A percentile compares a stretch with the other conserved stretches of the same genome.
These are phyloP conservation scores for Pichia gijzeniarum DNA, from an alignment of 805 yeast species.

Conservation along the genomic window DNA sequence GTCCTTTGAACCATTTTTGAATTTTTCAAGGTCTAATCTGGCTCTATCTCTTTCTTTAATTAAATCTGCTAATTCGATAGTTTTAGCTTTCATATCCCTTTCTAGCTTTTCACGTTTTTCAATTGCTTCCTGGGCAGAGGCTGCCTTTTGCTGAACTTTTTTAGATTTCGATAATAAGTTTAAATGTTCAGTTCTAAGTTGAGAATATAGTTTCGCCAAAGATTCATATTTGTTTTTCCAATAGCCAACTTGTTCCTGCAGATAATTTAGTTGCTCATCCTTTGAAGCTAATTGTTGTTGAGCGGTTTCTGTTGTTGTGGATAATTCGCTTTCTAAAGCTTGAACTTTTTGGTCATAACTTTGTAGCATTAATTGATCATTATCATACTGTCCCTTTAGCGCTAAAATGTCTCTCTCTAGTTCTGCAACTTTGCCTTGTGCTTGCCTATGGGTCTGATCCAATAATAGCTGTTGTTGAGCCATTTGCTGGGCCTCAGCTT, in stretches of 20 bases:
- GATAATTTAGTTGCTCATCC: slow-evolving; percentile 59
- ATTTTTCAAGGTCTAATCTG: slow-evolving; percentile 69
- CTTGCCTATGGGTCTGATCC: slow-evolving; percentile 65
- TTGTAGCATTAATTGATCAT: slow-evolving; percentile 74
- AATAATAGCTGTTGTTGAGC: slow-evolving; percentile 66
- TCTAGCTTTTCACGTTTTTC: slow-evolving; percentile 77
- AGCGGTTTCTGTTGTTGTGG: slow-evolving; percentile 54
- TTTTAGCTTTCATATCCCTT: slow-evolving; percentile 77
- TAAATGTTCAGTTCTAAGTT: slow-evolving; percentile 86
- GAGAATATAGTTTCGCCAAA: slow-evolving; percentile 82
- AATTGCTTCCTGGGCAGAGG: slow-evolving; percentile 83
- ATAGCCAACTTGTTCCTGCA: slow-evolving; percentile 67
- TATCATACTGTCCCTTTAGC: slow-evolving; percentile 75
- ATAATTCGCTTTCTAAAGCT: slow-evolving; percentile 68
- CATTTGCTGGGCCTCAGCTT: slow-evolving; percentile 58
- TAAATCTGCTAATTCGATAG: slow-evolving; percentile 80
- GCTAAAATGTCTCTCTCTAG: slow-evolving; percentile 74
- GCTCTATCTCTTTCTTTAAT: slow-evolving; percentile 89
- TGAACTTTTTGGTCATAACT: slow-evolving; percentile 85
- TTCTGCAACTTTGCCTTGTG: slow-evolving; percentile 73
- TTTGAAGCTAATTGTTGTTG: slow-evolving; percentile 68
- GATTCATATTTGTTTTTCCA: slow-evolving; percentile 89
- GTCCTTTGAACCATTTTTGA: slow-evolving; percentile 55
- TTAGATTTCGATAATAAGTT: slow-evolving; percentile 71
- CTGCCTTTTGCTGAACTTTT: slow-evolving; percentile 77